Percentiles rank a stretch among this genome's conserved stretches.
phyloP scores from a whole-genome alignment of 2,329 filamentous ascomycete species.

The Stemphylium lycopersici region DNA sequence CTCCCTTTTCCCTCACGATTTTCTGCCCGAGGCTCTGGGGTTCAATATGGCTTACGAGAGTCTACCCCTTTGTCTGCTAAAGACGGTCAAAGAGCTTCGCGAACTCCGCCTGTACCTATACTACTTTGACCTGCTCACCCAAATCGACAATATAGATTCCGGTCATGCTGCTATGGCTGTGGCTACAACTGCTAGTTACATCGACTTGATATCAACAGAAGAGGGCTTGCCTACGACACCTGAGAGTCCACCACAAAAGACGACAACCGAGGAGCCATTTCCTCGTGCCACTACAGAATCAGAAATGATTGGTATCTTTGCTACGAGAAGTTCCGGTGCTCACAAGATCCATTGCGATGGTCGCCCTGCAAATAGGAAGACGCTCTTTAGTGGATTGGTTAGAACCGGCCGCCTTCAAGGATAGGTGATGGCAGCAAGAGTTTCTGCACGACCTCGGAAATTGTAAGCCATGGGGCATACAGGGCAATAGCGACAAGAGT shows the following conservation, averaged over 20 bases:
- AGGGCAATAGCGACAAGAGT: conserved; percentile 51
- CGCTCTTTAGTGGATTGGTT: conserved; percentile 52
- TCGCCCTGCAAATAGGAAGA: conserved; percentile 47
- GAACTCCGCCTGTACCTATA: conserved; percentile 54
- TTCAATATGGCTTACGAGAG: conserved; percentile 60
- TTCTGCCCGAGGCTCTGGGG: conserved; percentile 58
- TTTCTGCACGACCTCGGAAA: conserved; percentile 48
- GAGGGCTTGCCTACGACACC: conserved; percentile 34
- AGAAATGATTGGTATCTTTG: conserved; percentile 40
- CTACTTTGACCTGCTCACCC: conserved; percentile 59
- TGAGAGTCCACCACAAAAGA: conserved; percentile 24
- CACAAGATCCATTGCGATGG: conserved; percentile 52
- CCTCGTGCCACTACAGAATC: conserved; percentile 20
- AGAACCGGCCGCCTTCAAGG: conserved; percentile 40
- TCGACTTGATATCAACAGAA: conserved; percentile 36
- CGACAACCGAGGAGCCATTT: conserved; percentile 6
- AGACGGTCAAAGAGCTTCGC: conserved; percentile 52
- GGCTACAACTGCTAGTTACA: conserved; percentile 46
- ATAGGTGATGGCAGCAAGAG: conserved; percentile 41
- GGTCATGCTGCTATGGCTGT: conserved; percentile 58
- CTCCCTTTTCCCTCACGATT: conserved; percentile 57
- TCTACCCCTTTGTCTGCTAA: conserved; percentile 50
- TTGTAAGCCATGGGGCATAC: conserved; percentile 51
- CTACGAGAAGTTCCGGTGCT: conserved; percentile 48
- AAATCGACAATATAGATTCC: conserved; percentile 58